These are phyloP conservation scores for Pseudogymnoascus sp. DNA, from an alignment of 2,329 filamentous ascomycete genomes.

Conservation along the genomic window DNA sequence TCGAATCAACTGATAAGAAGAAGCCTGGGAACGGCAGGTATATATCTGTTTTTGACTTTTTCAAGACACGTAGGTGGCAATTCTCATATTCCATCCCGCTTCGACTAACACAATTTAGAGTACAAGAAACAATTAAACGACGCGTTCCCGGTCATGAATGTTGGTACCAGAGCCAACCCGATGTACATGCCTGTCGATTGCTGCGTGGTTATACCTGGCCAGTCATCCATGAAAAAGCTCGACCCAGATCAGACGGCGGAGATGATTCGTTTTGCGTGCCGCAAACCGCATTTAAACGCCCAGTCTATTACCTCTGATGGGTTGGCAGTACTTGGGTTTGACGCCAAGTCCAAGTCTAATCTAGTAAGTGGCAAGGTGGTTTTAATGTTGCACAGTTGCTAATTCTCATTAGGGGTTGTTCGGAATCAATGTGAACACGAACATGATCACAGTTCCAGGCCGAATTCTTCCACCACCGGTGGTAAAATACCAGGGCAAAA, in stretches of 20 bases:
- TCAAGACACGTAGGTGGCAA: constrained; percentile 31
- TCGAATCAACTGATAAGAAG: constrained; percentile 29
- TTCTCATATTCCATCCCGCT: not conserved
- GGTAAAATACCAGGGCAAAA: constrained; percentile 47
- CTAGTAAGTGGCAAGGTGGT: constrained; percentile 30
- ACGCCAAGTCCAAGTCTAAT: constrained; percentile 36
- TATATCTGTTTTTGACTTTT: constrained; percentile 46
- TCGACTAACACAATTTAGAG: constrained; percentile 13
- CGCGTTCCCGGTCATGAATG: constrained; percentile 56
- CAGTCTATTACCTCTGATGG: constrained; percentile 54
- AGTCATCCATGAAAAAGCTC: constrained; percentile 55
- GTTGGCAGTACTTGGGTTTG: constrained; percentile 50
- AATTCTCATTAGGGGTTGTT: constrained; percentile 41
- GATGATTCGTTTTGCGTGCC: constrained; percentile 70
- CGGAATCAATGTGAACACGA: constrained; percentile 52
- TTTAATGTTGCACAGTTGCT: constrained; percentile 13
- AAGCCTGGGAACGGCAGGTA: constrained; percentile 34
- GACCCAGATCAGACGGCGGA: constrained; percentile 50
- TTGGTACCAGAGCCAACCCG: constrained; percentile 50
- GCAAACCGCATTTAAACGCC: constrained; percentile 59
- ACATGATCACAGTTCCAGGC: constrained; percentile 64
- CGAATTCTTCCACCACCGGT: constrained; percentile 57
- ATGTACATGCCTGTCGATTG: constrained; percentile 61
- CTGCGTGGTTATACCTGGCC: constrained; percentile 56
- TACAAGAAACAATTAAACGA: constrained; percentile 28